phyloP scores from a whole-genome alignment of 2,329 filamentous ascomycete genomes.

The Epichloe baconii region DNA sequence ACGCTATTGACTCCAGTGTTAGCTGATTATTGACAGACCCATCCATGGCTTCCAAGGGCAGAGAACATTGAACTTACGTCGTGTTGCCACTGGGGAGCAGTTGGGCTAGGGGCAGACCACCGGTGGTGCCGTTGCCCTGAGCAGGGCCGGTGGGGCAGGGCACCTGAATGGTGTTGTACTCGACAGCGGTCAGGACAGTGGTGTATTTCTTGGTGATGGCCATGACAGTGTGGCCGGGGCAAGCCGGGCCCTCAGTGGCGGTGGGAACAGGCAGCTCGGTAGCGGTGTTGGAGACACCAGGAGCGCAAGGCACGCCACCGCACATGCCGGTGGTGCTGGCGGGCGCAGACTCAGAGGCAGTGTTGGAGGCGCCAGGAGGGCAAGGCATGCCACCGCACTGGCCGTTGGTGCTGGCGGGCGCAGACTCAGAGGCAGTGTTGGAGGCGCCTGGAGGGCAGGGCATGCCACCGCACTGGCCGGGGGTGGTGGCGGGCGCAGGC shows the following conservation, averaged over 20 bases:
- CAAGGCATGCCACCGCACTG: neutral
- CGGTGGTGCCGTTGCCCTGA: constrained; percentile 15
- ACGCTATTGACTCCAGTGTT: constrained; percentile 6
- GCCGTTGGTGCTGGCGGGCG: neutral
- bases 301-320: constrained; percentile 6
- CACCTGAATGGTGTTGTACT: constrained; percentile 35
- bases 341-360: neutral
- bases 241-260: constrained; percentile 9
- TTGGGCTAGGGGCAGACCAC: constrained; percentile 22
- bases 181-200: constrained; percentile 40
- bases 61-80: constrained; percentile 8
- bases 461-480: neutral
- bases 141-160: constrained; percentile 26
- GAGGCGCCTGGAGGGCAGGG: neutral
- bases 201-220: constrained; percentile 43
- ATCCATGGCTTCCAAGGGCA: no score
- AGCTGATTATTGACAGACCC: neutral
- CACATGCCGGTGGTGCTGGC: constrained; percentile 3
- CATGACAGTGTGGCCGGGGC: constrained; percentile 29
- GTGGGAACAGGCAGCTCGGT: constrained; percentile 1
- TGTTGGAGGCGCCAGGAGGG: neutral
- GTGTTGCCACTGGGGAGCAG: constrained; percentile 25
- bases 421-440: no score
- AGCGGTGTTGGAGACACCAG: constrained; percentile 8
- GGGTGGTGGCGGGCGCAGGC: neutral